A percentile compares a stretch with the other conserved stretches of the same genome.
Evolutionary conservation across 441 rosid genomes (phyloP).

Genomic region (Rhodomyrtus psidioides): DNA sequence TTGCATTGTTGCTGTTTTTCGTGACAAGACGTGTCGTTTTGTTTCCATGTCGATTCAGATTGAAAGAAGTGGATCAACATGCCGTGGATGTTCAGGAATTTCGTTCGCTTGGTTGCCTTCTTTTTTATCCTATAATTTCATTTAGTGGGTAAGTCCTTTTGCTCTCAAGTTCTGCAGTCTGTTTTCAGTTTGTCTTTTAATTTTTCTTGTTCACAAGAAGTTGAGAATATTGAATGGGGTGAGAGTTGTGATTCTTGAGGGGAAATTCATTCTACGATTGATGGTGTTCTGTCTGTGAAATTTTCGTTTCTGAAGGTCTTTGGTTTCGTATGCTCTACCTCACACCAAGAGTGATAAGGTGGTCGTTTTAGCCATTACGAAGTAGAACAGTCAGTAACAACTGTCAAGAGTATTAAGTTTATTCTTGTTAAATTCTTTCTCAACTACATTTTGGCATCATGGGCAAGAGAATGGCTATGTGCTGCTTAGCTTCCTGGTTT

Average conservation of each 20-base stretch:
- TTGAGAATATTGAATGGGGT: not conserved
- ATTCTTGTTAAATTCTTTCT: not conserved
- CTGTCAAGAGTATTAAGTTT: not conserved
- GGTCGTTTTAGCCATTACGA: not conserved
- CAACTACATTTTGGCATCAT: not conserved
- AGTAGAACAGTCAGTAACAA: not conserved
- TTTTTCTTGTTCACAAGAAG: not conserved
- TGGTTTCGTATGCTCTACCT: not conserved
- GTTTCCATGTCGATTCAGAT: constrained; percentile 1
- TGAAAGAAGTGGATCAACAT: constrained; percentile 36
- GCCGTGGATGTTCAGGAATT: constrained; percentile 70
- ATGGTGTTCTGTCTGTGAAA: not conserved
- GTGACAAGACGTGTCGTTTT: not conserved
- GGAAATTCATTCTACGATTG: not conserved
- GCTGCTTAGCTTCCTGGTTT: not conserved
- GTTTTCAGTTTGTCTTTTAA: not conserved
- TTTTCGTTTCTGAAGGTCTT: not conserved
- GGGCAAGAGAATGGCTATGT: not conserved
- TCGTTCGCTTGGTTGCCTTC: constrained; percentile 67
- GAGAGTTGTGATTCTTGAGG: not conserved
- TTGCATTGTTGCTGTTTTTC: not conserved
- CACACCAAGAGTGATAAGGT: not conserved
- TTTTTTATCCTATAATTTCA: constrained; percentile 68
- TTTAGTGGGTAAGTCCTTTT: constrained; percentile 22
- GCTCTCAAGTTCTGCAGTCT: not conserved